Evolutionary conservation across 2,329 filamentous ascomycete species (phyloP).

Genomic region (Xylariales sp.): DNA sequence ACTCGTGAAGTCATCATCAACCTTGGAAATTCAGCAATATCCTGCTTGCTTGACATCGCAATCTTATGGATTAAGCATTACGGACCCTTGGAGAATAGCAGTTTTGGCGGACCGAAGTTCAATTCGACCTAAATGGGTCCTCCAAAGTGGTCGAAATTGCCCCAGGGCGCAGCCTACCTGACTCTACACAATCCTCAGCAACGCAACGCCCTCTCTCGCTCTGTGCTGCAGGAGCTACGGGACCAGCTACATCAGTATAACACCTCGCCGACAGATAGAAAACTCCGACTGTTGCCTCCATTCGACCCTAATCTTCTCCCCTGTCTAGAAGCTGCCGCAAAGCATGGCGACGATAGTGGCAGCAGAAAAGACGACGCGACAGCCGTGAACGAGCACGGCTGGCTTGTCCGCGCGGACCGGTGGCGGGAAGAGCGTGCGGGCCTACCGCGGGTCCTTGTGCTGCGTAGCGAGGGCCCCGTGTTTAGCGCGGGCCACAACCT

Average conservation of each 20-base stretch:
- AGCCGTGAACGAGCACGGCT: constrained; percentile 11
- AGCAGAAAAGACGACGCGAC: background rate
- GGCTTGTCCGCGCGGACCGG: constrained; percentile 19
- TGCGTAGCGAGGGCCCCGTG: constrained; percentile 22
- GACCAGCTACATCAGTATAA: constrained; percentile 18
- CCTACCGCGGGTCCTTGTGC: constrained; percentile 25
- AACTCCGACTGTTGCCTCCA: constrained; percentile 20
- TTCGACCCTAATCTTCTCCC: constrained; percentile 17
- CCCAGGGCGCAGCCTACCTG: constrained; percentile 20
- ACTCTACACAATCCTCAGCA: constrained; percentile 16
- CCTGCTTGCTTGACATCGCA: no score
- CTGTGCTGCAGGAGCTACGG: constrained; percentile 17
- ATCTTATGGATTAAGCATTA: no score
- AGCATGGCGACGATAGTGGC: no score
- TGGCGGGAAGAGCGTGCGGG: constrained; percentile 17
- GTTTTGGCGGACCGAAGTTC: no score
- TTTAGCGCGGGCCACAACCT: constrained; percentile 29
- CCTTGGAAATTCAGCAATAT: no score
- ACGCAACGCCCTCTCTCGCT: constrained; percentile 21
- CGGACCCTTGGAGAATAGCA: no score
- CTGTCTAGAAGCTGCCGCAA: constrained; percentile 10
- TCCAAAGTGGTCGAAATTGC: constrained; percentile 17
- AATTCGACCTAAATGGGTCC: no score
- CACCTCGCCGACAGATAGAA: constrained; percentile 14
- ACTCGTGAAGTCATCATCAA: no score